Conservation (phyloP, 176 grass and related monocot genomes). For the Hordeum marinum region DNA sequence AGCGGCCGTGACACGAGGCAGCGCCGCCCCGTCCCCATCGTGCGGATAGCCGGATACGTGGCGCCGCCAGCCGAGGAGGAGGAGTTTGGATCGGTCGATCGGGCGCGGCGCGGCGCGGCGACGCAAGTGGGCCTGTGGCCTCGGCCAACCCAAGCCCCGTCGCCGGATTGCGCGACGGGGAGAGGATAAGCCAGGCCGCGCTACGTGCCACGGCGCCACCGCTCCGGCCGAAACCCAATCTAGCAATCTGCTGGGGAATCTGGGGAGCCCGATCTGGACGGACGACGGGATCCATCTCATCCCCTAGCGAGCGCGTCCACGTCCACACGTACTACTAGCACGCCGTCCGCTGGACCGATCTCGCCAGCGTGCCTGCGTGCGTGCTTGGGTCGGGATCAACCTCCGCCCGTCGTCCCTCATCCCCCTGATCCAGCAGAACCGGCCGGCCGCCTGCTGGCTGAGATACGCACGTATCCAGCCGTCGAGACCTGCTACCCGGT, state of each 20-base stretch:
- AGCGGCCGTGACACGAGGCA: neutral
- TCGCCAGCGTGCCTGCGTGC: neutral
- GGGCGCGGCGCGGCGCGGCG: neutral
- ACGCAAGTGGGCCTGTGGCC: too few relatives aligned
- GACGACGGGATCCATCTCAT: neutral
- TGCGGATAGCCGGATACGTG: neutral
- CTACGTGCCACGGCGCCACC: neutral
- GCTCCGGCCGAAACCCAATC: neutral
- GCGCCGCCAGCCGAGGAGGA: too few relatives aligned
- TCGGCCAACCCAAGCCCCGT: neutral
- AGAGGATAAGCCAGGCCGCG: conserved; percentile 1
- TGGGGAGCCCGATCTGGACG: neutral
- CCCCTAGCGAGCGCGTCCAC: neutral
- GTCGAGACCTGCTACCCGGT: neutral
- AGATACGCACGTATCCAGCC: neutral
- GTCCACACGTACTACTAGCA: neutral
- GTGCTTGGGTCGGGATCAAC: neutral
- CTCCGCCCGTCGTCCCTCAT: conserved; percentile 6
- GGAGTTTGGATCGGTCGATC: too few relatives aligned
- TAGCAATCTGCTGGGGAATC: neutral
- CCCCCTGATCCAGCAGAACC: neutral
- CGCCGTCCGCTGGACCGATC: neutral
- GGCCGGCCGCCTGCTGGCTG: neutral
- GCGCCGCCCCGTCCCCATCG: too few relatives aligned
- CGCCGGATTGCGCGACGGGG: neutral